Evolutionary conservation across 2,329 filamentous ascomycete species (phyloP).

Genomic region (Emmonsiellopsis sp.): DNA sequence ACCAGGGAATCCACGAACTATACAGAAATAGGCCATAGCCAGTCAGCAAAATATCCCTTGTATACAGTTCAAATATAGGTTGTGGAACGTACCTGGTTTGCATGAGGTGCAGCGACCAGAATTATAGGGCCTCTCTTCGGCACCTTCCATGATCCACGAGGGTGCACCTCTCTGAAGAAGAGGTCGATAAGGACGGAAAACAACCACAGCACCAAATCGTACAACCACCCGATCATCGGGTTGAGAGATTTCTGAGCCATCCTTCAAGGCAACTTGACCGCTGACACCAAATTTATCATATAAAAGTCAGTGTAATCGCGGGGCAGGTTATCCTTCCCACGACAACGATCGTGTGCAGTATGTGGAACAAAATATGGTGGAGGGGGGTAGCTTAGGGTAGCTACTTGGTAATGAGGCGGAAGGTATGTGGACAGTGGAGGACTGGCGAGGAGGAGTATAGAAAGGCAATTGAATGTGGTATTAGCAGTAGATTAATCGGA

Average conservation of each 20-base stretch:
- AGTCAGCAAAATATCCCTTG: background rate
- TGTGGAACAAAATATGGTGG: no score
- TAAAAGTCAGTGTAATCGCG: background rate
- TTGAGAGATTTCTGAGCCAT: slow-evolving; percentile 30
- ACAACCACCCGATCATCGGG: slow-evolving; percentile 41
- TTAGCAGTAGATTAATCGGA: no score
- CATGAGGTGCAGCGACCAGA: slow-evolving; percentile 93
- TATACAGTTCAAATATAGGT: background rate
- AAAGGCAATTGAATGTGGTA: no score
- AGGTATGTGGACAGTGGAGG: no score
- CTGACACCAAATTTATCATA: background rate
- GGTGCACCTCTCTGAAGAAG: slow-evolving; percentile 97
- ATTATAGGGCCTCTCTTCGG: slow-evolving; percentile 81
- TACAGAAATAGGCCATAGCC: slow-evolving; percentile 5
- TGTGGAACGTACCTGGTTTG: slow-evolving; percentile 63
- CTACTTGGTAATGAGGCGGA: no score
- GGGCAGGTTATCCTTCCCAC: no score
- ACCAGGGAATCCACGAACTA: slow-evolving; percentile 94
- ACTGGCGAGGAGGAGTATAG: no score
- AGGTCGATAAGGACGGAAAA: slow-evolving; percentile 70
- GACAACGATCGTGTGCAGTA: no score
- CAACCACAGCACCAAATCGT: slow-evolving; percentile 41
- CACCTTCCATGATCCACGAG: slow-evolving; percentile 88
- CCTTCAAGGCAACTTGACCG: background rate
- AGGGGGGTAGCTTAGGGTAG: no score